Evolutionary conservation across 495 filamentous ascomycete species (phyloP), one percentile per base, ranked within the genome.

Genomic region (Podospora sp.): DNA sequence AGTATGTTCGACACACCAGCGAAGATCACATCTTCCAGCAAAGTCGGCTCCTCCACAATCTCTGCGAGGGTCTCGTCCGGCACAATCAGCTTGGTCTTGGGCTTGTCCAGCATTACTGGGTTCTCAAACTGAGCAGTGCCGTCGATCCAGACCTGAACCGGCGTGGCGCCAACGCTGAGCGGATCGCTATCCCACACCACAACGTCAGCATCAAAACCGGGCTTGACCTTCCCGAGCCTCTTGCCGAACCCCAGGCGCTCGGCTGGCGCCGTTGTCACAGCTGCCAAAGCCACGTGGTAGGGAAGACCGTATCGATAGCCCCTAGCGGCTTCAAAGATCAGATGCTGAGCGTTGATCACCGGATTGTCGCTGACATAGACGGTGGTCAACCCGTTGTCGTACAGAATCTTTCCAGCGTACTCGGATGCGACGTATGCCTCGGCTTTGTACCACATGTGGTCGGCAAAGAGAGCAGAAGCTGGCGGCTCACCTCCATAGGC

Each of bases 111-210:
- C 76, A 76, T 77, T 61, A 81, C 71, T 18, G 77, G 80, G 16
- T 79, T 60, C n/a, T 84, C 78, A 25, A 81, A 81, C 59, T 83
- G 81, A 2, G 81, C 78, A 14, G 77, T 84, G 6, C 88, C 88
- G 70, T 90, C 88, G 66, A 90, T 87, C 82, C 83, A 90, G 2
- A 90, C 86, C 65, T 90, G 86, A 0, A 84, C 73, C 0, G 88
- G 86, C 6, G 87, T 78, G 0, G 88, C 87, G 11, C 88, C 88
- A 0, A 86, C 80, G 50, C 80, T 81, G 6, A 90, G 75, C 29
- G 88, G 88, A 71, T 90, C 86, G 56, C 82, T 85, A 69, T 90
- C 87, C 87, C 87, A 90, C 9, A 90, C 81, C 1, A 89, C 88
- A 22, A 90, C 64, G 69, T 90, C 88, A 22, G 88, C 88, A 71